Evolutionary conservation across 257 asterid genomes (phyloP).

Genomic region (Solanum ossicruentum): DNA sequence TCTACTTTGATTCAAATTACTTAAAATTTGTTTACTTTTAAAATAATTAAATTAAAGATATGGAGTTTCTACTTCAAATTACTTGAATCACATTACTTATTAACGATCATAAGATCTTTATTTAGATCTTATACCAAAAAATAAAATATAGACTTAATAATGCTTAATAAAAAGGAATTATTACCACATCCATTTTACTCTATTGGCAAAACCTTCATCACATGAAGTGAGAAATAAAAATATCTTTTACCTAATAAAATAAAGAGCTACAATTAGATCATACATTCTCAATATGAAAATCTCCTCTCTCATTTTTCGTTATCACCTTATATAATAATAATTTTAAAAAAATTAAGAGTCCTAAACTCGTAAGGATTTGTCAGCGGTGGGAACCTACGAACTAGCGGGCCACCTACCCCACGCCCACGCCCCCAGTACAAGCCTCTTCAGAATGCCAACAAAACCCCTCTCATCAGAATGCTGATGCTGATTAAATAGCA

Average conservation of each 20-base stretch:
- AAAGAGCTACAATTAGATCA: background rate
- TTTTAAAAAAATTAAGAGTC: background rate
- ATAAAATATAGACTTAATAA: too few relatives aligned
- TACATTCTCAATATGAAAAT: too few relatives aligned
- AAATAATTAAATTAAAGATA: background rate
- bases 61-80: fast-evolving
- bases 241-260: background rate
- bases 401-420: background rate
- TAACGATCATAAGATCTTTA: too few relatives aligned
- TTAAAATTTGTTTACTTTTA: too few relatives aligned
- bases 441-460: background rate
- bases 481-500: background rate
- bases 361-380: background rate
- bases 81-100: too few relatives aligned
- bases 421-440: background rate
- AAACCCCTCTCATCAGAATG: background rate
- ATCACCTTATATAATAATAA: too few relatives aligned
- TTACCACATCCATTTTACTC: too few relatives aligned
- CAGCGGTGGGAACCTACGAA: background rate
- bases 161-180: too few relatives aligned
- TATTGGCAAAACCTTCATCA: too few relatives aligned
- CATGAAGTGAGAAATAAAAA: background rate
- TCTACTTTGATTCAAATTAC: too few relatives aligned
- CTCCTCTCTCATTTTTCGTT: background rate
- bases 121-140: too few relatives aligned